Evolutionary conservation across 2,329 filamentous ascomycete genomes (phyloP).

Genomic region (Penicillium sclerotigenum): DNA sequence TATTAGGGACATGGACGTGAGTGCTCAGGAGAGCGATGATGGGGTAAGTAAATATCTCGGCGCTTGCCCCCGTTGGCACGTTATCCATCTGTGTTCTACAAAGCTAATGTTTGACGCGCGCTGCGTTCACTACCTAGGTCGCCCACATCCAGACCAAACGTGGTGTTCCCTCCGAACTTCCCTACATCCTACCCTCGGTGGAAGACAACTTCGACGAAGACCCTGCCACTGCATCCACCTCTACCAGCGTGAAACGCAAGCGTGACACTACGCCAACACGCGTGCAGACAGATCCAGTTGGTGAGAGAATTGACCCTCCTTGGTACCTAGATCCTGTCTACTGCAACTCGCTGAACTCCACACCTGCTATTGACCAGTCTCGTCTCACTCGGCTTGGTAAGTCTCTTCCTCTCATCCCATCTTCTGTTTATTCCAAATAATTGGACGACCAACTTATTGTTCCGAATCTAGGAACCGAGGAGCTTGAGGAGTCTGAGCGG

Average conservation of each 20-base stretch:
- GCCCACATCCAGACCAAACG: neutral
- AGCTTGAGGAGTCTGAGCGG: neutral
- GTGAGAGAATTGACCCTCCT: neutral
- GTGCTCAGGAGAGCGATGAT: neutral
- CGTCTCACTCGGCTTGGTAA: neutral
- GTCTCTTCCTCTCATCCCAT: neutral
- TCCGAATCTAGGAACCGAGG: neutral
- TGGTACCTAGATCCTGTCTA: neutral
- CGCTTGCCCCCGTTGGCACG: neutral
- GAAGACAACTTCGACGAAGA: neutral
- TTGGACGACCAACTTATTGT: neutral
- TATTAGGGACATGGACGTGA: neutral
- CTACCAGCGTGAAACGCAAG: neutral
- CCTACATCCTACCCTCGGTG: neutral
- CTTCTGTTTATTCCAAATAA: neutral
- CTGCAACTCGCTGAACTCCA: neutral
- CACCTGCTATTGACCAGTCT: neutral
- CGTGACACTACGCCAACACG: neutral
- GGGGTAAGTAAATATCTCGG: neutral
- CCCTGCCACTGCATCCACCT: neutral
- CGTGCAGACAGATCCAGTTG: neutral
- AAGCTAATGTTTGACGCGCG: neutral
- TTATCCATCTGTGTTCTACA: neutral
- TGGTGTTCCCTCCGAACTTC: neutral
- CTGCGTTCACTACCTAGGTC: neutral